A percentile compares a stretch with the other conserved stretches of the same genome.
Conservation (phyloP, 1,284 basidiomycete species). For the Apiotrichum gracile region DNA sequence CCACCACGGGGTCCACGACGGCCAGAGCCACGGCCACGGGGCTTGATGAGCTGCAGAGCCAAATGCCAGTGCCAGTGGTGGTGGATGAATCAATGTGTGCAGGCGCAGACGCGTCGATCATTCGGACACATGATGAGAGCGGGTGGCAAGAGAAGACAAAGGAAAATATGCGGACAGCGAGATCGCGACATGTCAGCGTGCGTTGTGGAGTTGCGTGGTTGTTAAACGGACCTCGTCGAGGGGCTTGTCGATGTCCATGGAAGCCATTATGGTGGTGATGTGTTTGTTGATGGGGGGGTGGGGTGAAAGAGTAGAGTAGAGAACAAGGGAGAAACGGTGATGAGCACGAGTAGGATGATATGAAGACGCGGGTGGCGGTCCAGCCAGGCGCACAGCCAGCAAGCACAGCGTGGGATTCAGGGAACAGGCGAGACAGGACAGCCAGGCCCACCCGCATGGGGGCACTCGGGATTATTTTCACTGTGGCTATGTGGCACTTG, state of each 20-base stretch:
- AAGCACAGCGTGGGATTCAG: no score
- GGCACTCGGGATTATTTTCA: neutral
- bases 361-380: no score
- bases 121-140: neutral
- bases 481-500: neutral
- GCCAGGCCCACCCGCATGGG: neutral
- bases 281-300: neutral
- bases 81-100: neutral
- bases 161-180: neutral
- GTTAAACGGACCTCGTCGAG: constrained; percentile 69
- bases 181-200: constrained; percentile 12
- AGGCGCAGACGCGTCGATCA: neutral
- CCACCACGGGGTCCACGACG: constrained; percentile 52
- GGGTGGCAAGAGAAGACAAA: constrained; percentile 1
- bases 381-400: no score
- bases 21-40: constrained; percentile 34
- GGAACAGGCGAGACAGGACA: neutral
- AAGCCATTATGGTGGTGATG: constrained; percentile 28
- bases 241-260: constrained; percentile 64
- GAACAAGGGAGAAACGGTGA: neutral
- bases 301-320: neutral
- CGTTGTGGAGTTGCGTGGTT: neutral
- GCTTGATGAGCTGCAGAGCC: constrained; percentile 63
- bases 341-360: neutral
- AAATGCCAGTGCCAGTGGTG: neutral